Conservation (phyloP, 2,329 filamentous ascomycete genomes). For the Microdochium bolleyi region DNA sequence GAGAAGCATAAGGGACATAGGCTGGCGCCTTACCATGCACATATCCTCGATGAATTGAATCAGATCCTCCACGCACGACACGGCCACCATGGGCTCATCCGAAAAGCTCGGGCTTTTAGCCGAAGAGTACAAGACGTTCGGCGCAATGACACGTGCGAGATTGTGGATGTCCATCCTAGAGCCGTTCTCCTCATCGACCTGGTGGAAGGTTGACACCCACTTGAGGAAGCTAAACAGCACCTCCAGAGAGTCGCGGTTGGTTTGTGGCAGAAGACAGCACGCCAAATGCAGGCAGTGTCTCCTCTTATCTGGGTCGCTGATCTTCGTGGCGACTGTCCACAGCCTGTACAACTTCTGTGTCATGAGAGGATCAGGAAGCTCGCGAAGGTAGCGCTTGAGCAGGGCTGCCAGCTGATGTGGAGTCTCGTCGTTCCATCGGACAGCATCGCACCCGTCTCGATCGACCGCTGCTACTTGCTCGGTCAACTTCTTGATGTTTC, state of each 20-base stretch:
- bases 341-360: conserved; percentile 91
- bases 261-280: conserved; percentile 87
- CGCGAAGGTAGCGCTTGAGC: conserved; percentile 88
- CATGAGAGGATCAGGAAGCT: conserved; percentile 88
- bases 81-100: conserved; percentile 84
- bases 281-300: conserved; percentile 82
- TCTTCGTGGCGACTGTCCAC: conserved; percentile 85
- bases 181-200: conserved; percentile 91
- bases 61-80: conserved; percentile 84
- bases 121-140: conserved; percentile 79
- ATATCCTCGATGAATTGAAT: conserved; percentile 94
- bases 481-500: conserved; percentile 90
- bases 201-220: conserved; percentile 95
- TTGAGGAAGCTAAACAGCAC: conserved; percentile 94
- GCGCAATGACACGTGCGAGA: conserved; percentile 91
- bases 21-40: conserved; percentile 68
- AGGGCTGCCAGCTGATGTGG: conserved; percentile 91
- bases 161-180: conserved; percentile 99
- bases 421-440: conserved; percentile 80
- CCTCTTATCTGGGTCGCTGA: conserved; percentile 72
- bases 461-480: conserved; percentile 84
- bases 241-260: conserved; percentile 88
- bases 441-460: conserved; percentile 71
- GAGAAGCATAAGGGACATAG: neutral
- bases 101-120: conserved; percentile 62